Conservation (phyloP, 805 yeast genomes). For the Candida fluviatilis region DNA sequence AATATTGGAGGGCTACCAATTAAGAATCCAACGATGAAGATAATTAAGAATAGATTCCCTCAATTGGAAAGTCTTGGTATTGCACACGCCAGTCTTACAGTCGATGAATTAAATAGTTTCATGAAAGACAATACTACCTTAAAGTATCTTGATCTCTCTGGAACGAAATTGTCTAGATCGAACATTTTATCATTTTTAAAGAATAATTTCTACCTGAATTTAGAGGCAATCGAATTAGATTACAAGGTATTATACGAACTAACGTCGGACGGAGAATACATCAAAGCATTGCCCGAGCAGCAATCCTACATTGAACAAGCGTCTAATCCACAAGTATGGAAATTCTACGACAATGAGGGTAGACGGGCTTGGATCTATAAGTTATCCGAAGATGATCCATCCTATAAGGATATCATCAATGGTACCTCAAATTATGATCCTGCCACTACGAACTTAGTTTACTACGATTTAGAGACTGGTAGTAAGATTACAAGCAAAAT, state of each 20-base stretch:
- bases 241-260: constrained; percentile 51
- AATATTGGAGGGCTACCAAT: constrained; percentile 67
- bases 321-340: constrained; percentile 40
- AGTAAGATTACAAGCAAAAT: constrained; percentile 47
- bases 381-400: constrained; percentile 27
- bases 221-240: constrained; percentile 65
- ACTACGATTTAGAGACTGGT: constrained; percentile 63
- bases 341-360: constrained; percentile 58
- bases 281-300: constrained; percentile 26
- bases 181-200: constrained; percentile 32
- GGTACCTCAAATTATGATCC: constrained; percentile 10
- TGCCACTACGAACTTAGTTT: constrained; percentile 37
- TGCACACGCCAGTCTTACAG: constrained; percentile 33
- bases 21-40: constrained; percentile 30
- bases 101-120: constrained; percentile 34
- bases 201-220: constrained; percentile 21
- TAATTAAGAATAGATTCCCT: constrained; percentile 37
- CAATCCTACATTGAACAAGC: constrained; percentile 25
- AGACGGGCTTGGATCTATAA: constrained; percentile 79
- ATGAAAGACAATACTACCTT: constrained; percentile 31
- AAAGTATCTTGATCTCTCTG: constrained; percentile 62
- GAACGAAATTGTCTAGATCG: constrained; percentile 61
- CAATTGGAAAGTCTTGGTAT: constrained; percentile 40
- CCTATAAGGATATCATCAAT: constrained; percentile 25
- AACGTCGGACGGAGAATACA: constrained; percentile 32